These are phyloP conservation scores for Biscogniauxia marginata DNA, from an alignment of 2,329 filamentous ascomycete genomes.

Conservation along the genomic window DNA sequence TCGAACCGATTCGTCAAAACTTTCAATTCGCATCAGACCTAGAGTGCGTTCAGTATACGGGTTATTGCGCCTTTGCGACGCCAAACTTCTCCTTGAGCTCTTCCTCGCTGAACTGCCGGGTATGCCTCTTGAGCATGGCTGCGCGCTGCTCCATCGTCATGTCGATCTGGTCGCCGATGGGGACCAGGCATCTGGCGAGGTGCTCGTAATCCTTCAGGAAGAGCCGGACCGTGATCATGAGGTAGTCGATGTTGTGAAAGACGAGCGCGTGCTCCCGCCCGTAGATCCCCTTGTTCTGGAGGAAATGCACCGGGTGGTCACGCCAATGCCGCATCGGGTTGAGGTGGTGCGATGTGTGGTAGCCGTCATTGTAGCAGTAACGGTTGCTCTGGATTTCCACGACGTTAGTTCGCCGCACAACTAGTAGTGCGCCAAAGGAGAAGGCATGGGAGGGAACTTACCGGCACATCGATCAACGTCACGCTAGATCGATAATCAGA, in stretches of 20 bases:
- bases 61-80: constrained; percentile 7
- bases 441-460: constrained; percentile 53
- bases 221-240: constrained; percentile 70
- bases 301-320: constrained; percentile 72
- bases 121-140: constrained; percentile 62
- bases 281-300: constrained; percentile 68
- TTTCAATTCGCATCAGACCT: too few relatives aligned
- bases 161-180: constrained; percentile 68
- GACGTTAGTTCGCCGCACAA: constrained; percentile 9
- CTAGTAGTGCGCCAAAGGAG: background rate
- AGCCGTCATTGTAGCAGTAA: constrained; percentile 80
- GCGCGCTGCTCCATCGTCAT: constrained; percentile 64
- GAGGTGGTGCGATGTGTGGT: constrained; percentile 78
- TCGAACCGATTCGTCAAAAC: background rate
- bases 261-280: constrained; percentile 67
- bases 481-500: constrained; percentile 79
- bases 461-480: constrained; percentile 74
- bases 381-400: constrained; percentile 66
- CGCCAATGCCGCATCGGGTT: constrained; percentile 80
- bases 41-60: too few relatives aligned
- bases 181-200: constrained; percentile 69
- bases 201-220: constrained; percentile 69
- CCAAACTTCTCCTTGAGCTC: constrained; percentile 61
- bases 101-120: constrained; percentile 62
- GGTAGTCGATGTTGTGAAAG: constrained; percentile 78